Base-by-base conservation (phyloP, 2,329 filamentous ascomycete species). In the Paracorniculantispora psalliotae region DNA sequence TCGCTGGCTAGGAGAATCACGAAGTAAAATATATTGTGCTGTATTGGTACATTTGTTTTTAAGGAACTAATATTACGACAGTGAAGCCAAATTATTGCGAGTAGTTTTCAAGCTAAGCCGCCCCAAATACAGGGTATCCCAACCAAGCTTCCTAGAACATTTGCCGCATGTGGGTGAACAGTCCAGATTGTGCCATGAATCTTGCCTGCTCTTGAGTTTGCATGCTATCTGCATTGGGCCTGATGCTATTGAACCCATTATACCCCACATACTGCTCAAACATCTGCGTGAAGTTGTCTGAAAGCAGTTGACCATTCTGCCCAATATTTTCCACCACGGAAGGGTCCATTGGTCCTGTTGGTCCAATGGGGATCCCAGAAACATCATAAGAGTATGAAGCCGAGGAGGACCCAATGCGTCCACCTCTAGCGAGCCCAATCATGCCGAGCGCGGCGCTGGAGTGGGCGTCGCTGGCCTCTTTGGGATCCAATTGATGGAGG, bases 401-500 rank as follows among this genome's bases (percentile, higher is more conserved):
- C 19, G 30, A 15, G 2, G 52, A 12, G 1, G 43, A 26, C n/a
- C 48, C 55, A 21, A 49, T 19, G 8, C 55, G 55, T 9, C 37
- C 56, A 0, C 75, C 72, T 19, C 73, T 72, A 4, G 81, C 80
- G 6, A 84, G 71, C 1, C 79, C 81, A 50, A 81, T 79, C 81
- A 84, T 83, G 0, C 78, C 77, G n/a, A 82, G 65, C 0, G 81
- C 80, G 1, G 80, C 81, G 10, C 72, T 77, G 12, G 77, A 79
- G 61, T 82, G 80, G 0, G 80, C 73, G 61, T 84, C 80, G 8
- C 80, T 75, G 26, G 74, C 71, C 1, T 69, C 65, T 54, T 74
- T 72, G 21, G 89, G 77, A 0, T 89, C 89, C 1, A 92, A 80
- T 21, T 85, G 82, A 0, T 87, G 87, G 0, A 86, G 89, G 7